Base-by-base conservation (phyloP, 345 rosid genomes). In the Trapa incisa region DNA sequence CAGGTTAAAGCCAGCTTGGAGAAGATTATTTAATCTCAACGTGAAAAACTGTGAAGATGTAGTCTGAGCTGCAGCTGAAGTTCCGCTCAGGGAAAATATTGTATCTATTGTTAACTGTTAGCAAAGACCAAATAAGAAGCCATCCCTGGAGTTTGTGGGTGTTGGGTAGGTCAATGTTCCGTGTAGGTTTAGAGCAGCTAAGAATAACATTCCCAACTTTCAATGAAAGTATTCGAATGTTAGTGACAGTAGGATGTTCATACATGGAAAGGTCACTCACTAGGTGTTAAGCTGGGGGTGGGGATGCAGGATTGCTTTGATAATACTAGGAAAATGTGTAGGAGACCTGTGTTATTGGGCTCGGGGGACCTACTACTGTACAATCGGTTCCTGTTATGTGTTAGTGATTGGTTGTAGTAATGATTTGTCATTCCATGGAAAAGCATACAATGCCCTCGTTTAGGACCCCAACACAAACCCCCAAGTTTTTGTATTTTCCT, bases 1-100 rank as follows among this genome's bases (percentile, higher is more conserved):
- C 45, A n/a, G 66, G 72, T 47, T 69, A 65, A 61, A 43, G 64
- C 33, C 29, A 39, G 70, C 45, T 67, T 16, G 33, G 37, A 37
- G 57, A 33, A 29, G 29, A 53, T 63, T 17, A 12, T n/a, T 43
- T 38, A 53, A 63, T 53, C 63, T 39, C 47, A 32, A 22, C 38
- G 70, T 67, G 54, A 48, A 54, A 54, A 22, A 33, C 45, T 3
- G 36, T 67, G 42, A 37, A 67, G 70, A 52, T 53, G 70, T 67
- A 52, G 69, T 37, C 37, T 57, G 61, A 22, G 37, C 32, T 57
- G 36, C 63, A 58, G 63, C 37, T 58, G 16, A 58, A 41, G 33
- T 16, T 58, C 63, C 1, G 63, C 38, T 33, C 38, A 10, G 35
- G 63, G 38, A 32, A 58, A 33, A 22, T 4, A 4, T 35, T 8